phyloP scores from a whole-genome alignment of 2,329 filamentous ascomycete genomes.

The Fusarium burgessii region DNA sequence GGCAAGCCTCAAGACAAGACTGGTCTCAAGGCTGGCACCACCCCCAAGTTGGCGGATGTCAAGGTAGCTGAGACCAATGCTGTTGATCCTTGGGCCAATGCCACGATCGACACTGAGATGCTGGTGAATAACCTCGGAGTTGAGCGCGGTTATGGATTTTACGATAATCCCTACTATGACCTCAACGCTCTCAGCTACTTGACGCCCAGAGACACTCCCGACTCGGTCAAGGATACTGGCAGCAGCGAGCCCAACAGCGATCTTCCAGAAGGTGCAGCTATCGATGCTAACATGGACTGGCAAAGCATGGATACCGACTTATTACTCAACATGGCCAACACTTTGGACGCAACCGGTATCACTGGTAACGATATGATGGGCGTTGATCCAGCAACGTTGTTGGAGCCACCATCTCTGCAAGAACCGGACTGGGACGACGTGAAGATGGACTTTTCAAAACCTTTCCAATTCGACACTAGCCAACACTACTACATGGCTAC shows the following conservation, averaged over 20 bases:
- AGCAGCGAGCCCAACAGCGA: slow-evolving; percentile 72
- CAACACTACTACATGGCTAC: slow-evolving; percentile 52
- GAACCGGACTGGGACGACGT: slow-evolving; percentile 63
- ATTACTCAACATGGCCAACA: slow-evolving; percentile 57
- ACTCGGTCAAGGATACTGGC: slow-evolving; percentile 71
- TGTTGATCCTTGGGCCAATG: slow-evolving; percentile 54
- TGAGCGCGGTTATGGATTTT: slow-evolving; percentile 48
- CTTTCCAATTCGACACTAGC: slow-evolving; percentile 63
- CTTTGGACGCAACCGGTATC: slow-evolving; percentile 35
- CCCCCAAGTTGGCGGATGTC: slow-evolving; percentile 48
- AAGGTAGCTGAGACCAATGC: slow-evolving; percentile 43
- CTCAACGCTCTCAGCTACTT: slow-evolving; percentile 67
- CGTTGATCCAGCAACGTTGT: slow-evolving; percentile 47
- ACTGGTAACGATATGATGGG: slow-evolving; percentile 1
- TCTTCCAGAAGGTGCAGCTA: slow-evolving; percentile 65
- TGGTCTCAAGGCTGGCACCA: slow-evolving; percentile 46
- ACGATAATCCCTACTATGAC: slow-evolving; percentile 52
- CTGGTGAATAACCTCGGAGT: slow-evolving; percentile 52
- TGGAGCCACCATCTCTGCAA: slow-evolving; percentile 40
- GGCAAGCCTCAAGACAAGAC: slow-evolving; percentile 55
- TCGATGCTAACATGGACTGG: slow-evolving; percentile 68
- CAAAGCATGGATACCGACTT: slow-evolving; percentile 59
- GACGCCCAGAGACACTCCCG: slow-evolving; percentile 73
- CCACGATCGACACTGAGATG: slow-evolving; percentile 64
- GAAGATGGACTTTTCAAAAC: slow-evolving; percentile 63